These are phyloP conservation scores for Trypethelium eluteriae DNA, from an alignment of 495 filamentous ascomycete species.

Conservation along the genomic window DNA sequence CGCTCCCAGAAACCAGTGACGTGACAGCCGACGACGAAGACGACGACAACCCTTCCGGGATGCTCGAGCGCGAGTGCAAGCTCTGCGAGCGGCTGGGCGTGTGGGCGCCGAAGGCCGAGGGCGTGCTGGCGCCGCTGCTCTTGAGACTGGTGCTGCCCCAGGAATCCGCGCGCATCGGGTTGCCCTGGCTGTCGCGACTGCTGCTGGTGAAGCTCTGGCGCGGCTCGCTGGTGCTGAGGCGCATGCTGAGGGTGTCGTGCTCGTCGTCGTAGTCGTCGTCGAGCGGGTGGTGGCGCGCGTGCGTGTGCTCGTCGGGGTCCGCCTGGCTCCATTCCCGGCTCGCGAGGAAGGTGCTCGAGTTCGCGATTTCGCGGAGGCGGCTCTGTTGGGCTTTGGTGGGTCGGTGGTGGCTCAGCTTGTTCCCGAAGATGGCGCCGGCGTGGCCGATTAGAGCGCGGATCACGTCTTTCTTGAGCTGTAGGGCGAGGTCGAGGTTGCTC, in stretches of 20 bases:
- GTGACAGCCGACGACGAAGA: background rate
- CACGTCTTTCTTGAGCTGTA: constrained; percentile 86
- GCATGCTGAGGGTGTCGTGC: constrained; percentile 7
- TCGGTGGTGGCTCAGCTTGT: constrained; percentile 81
- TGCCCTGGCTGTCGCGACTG: constrained; percentile 16
- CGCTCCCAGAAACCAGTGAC: background rate
- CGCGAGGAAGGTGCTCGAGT: constrained; percentile 30
- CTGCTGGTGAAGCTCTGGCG: constrained; percentile 13
- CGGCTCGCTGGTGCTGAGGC: constrained; percentile 17
- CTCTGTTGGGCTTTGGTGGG: constrained; percentile 45
- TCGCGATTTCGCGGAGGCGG: constrained; percentile 71
- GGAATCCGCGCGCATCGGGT: constrained; percentile 22
- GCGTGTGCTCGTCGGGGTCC: background rate
- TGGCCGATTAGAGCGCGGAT: constrained; percentile 91
- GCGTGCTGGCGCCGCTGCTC: constrained; percentile 1
- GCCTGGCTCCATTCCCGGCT: background rate
- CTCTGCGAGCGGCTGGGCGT: constrained; percentile 4
- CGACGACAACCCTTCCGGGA: background rate
- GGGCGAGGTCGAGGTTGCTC: constrained; percentile 92
- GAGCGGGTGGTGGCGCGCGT: background rate
- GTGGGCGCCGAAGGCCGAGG: background rate
- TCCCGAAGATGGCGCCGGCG: constrained; percentile 90
- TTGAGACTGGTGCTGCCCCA: constrained; percentile 10
- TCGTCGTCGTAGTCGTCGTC: background rate
- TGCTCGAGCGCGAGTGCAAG: background rate